phyloP scores from a whole-genome alignment of 2,329 filamentous ascomycete species.

The Penicillium sp. region DNA sequence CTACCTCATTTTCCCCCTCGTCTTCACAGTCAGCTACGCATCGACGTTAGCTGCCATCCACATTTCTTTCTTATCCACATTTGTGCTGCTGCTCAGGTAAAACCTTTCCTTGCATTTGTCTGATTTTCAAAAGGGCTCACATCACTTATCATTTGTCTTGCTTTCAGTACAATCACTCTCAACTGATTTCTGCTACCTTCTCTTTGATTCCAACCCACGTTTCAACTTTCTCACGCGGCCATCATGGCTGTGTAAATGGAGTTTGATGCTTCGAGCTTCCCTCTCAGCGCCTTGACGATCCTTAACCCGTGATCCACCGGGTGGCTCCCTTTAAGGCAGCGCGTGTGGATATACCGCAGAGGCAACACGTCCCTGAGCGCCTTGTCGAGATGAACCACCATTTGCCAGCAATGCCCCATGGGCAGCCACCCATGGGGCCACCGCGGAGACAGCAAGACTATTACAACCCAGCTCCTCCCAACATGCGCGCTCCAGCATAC shows the following conservation, averaged over 20 bases:
- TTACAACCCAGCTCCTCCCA: constrained; percentile 41
- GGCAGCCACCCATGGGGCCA: constrained; percentile 47
- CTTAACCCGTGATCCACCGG: constrained; percentile 24
- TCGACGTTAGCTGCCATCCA: constrained; percentile 1
- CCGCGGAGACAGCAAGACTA: constrained; percentile 44
- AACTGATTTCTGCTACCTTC: constrained; percentile 8
- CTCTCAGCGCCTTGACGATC: constrained; percentile 6
- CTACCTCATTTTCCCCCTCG: constrained; percentile 2
- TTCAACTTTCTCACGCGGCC: constrained; percentile 15
- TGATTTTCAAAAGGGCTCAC: neutral
- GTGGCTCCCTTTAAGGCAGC: constrained; percentile 39
- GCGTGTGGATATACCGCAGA: constrained; percentile 36
- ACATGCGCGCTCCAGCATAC: constrained; percentile 55
- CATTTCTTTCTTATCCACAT: neutral
- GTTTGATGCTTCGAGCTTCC: constrained; percentile 15
- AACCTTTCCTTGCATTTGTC: neutral
- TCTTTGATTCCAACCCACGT: constrained; percentile 2
- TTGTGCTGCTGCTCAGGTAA: constrained; percentile 2
- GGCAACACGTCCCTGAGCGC: constrained; percentile 25
- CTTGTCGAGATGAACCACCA: constrained; percentile 43
- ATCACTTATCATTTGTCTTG: constrained; percentile 9
- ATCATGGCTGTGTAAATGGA: constrained; percentile 34
- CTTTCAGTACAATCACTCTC: constrained; percentile 2
- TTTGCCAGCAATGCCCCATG: constrained; percentile 41
- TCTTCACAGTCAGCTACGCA: constrained; percentile 4